Base-by-base conservation (phyloP, 257 asterid genomes). In the Sherardia arvensis region DNA sequence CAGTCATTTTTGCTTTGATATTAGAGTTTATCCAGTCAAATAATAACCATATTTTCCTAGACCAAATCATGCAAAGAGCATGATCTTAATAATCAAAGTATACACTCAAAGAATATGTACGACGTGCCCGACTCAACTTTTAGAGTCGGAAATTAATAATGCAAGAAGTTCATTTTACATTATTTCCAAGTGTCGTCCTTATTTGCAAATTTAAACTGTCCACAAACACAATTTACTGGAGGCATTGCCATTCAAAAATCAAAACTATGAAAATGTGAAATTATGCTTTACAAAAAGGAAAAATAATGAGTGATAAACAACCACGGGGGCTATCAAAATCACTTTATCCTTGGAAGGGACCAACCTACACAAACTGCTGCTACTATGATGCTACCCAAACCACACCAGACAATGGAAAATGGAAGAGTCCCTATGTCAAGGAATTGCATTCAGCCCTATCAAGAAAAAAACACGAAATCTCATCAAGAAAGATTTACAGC, bases 331-430 rank as follows among this genome's bases (percentile, higher is more conserved):
- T 27, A 26, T 20, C 27, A 5, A 43, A 43, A 43, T 43, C 12
- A 62, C 51, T 18, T n/a, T 55, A 47, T 62, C 32, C 26, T 62
- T 43, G 43, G 55, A 55, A 40, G n/a, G 57, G 40, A 17, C 57
- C 22, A 18, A 57, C 58, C 45, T 63, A 55, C 23, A 43, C 56
- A 38, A 38, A 25, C 27, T n/a, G n/a, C n/a, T n/a, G n/a, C n/a
- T n/a, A 43, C 57, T 17, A 63, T 45, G 21, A 63, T 63, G 67
- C n/a, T 23, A 18, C 5, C 43, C 27, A 18, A 63, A 8, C 7
- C 25, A 27, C 21, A 10, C 33, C 40, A 32, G 34, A 20, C 40
- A 18, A 62, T 11, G 36, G 12, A 5, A 18, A 49, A 49, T 49
- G 26, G 26, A n/a, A 26, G 20, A 38, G 27, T 28, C 55, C 34